Evolutionary conservation across 352 stramenopile species (phyloP).

Genomic region (Phytophthora citricola): DNA sequence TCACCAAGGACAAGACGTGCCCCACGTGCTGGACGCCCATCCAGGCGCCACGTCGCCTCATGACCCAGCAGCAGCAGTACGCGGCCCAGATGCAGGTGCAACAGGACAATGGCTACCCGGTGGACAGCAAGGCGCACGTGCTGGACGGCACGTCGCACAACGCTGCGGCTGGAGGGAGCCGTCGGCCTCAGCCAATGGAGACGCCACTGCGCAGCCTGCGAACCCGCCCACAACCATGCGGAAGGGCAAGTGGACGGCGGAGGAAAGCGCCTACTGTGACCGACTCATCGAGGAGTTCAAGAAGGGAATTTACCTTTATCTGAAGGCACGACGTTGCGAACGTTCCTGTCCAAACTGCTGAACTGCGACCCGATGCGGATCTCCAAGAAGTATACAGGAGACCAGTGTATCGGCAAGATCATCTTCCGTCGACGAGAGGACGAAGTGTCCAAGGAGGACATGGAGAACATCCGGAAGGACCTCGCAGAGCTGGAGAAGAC

Average conservation of each 20-base stretch:
- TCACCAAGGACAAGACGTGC: slow-evolving; percentile 82
- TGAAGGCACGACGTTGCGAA: slow-evolving; percentile 97
- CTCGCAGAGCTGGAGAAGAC: slow-evolving; percentile 93
- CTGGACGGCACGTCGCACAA: slow-evolving; percentile 21
- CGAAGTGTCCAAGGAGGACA: slow-evolving; percentile 79
- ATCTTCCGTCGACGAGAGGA: slow-evolving; percentile 78
- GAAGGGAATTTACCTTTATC: slow-evolving; percentile 95
- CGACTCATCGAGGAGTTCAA: slow-evolving; percentile 98
- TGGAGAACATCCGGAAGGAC: slow-evolving; percentile 79
- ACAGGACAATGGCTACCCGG: slow-evolving; percentile 10
- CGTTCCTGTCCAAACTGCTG: slow-evolving; percentile 97
- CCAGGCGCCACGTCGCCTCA: slow-evolving; percentile 60
- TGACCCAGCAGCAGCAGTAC: slow-evolving; percentile 37
- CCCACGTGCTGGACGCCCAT: slow-evolving; percentile 79
- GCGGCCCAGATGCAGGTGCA: slow-evolving; percentile 17
- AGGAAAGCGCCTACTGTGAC: slow-evolving; percentile 98
- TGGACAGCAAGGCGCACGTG: slow-evolving; percentile 36
- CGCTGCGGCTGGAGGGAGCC: slow-evolving; percentile 7
- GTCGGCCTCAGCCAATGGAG: slow-evolving; percentile 5
- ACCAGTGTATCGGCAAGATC: slow-evolving; percentile 98
- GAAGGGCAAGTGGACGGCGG: slow-evolving; percentile 96
- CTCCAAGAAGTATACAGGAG: slow-evolving; percentile 99
- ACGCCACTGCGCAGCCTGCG: slow-evolving; percentile 3
- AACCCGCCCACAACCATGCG: slow-evolving; percentile 61
- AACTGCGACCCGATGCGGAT: slow-evolving; percentile 99